Evolutionary conservation across 495 filamentous ascomycete species (phyloP).

Genomic region (Elasticomyces elasticus): DNA sequence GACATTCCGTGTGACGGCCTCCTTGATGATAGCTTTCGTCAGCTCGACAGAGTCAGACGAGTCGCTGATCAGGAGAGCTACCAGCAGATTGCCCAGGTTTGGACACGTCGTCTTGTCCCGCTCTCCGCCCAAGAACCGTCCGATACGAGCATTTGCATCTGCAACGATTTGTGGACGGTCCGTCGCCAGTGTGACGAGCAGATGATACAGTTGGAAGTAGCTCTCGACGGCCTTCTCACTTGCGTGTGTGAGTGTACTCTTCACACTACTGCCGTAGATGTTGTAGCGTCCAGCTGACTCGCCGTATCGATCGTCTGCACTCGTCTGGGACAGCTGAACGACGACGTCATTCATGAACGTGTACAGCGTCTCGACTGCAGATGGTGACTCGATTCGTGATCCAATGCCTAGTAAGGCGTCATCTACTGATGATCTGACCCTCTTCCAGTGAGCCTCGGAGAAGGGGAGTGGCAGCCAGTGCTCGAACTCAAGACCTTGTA

Average conservation of each 20-base stretch:
- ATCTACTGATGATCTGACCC: slow-evolving; percentile 25
- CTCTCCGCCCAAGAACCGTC: slow-evolving; percentile 31
- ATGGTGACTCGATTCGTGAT: slow-evolving; percentile 6
- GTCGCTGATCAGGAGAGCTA: slow-evolving; percentile 39
- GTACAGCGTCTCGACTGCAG: slow-evolving; percentile 33
- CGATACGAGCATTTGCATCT: slow-evolving; percentile 25
- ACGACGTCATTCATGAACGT: slow-evolving; percentile 45
- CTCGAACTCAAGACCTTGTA: slow-evolving; percentile 35
- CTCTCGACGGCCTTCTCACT: slow-evolving; percentile 45
- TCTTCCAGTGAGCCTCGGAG: slow-evolving; percentile 37
- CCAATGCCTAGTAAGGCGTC: slow-evolving; percentile 11
- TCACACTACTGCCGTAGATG: slow-evolving; percentile 1
- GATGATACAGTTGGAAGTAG: slow-evolving; percentile 45
- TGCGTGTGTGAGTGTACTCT: slow-evolving; percentile 38
- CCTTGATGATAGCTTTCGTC: slow-evolving; percentile 37
- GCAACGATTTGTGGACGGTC: slow-evolving; percentile 17
- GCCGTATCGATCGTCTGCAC: slow-evolving; percentile 25
- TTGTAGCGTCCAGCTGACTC: slow-evolving; percentile 17
- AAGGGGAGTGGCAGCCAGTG: slow-evolving; percentile 40
- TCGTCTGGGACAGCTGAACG: slow-evolving; percentile 25
- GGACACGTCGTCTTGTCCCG: slow-evolving; percentile 36
- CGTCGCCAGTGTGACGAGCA: slow-evolving; percentile 36
- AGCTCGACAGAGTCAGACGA: slow-evolving; percentile 34
- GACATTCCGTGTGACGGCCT: slow-evolving; percentile 42
- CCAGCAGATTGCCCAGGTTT: slow-evolving; percentile 42